Evolutionary conservation across 305 asterid genomes (phyloP), one percentile per base, ranked within the genome.

Genomic region (Fraxinus angustifolia): DNA sequence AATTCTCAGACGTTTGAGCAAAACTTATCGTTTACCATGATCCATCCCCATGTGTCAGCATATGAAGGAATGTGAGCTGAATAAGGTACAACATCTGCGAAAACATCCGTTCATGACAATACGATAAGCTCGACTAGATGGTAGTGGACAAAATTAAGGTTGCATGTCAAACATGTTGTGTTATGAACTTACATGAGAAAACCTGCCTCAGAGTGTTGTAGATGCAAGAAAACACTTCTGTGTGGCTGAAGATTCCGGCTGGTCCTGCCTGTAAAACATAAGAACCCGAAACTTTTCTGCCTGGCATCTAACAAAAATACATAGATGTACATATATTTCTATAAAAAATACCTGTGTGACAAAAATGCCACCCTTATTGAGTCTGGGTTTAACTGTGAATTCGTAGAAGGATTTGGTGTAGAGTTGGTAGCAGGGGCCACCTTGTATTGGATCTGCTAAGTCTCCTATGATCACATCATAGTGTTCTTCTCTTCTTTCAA

Each of bases 31-130:
- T 19, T 58, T 93, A 94, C 98, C 99, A 95, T 95, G 90, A 93
- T 87, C 98, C 98, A 95, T 79, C 99, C 99, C 99, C 99, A 95
- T 38, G 94, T 93, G 86, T 95, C 99, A 65, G 98, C 99, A 87
- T 91, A 95, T 42, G 99, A 95, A 73, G 98, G 98, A 81, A 93
- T 88, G 76, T 95, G 99, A 81, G 98, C 98, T 81, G 99, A 92
- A 83, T 91, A 95, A 81, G 99, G 97, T 79, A 93, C 94, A 70
- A 92, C 99, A 88, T 95, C 98, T 95, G 98, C 88, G 88, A 19
- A 58, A 58, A 58, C 68, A 56, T 6, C 65, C 65, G 11, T 56
- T 56, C 65, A 56, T 17, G 26, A 58, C 68, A 19, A 65, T 65
- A 23, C n/a, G 34, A 3, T 65, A 23, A 8, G n/a, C 72, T 62